phyloP scores from a whole-genome alignment of 495 filamentous ascomycete species.

The Neohortaea acidophila region DNA sequence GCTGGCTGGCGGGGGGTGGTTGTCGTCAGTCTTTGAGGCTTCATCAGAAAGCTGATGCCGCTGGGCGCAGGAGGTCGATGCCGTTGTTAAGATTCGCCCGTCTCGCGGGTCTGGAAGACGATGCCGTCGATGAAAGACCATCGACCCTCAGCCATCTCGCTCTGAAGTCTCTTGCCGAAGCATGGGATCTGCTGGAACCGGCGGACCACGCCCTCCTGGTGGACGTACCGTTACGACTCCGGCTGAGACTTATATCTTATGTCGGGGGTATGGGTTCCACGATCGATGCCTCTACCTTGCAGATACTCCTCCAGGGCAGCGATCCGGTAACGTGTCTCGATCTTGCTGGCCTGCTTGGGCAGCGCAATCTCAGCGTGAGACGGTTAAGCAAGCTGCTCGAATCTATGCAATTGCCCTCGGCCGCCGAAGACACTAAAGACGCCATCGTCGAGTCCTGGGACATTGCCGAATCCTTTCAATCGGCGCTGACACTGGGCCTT shows the following conservation, averaged over 20 bases:
- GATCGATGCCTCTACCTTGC: constrained; percentile 3
- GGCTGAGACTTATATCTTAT: constrained; percentile 13
- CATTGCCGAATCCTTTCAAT: not conserved
- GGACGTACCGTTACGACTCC: constrained; percentile 11
- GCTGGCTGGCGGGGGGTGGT: constrained; percentile 39
- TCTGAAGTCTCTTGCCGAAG: constrained; percentile 13
- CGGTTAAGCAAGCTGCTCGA: constrained; percentile 5
- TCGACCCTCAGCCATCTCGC: constrained; percentile 7
- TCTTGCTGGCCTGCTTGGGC: constrained; percentile 14
- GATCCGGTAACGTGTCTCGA: constrained; percentile 7
- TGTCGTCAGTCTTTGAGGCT: not conserved
- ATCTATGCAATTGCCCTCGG: not conserved
- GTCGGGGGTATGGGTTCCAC: constrained; percentile 7
- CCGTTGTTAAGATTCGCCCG: constrained; percentile 5
- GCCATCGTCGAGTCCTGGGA: constrained; percentile 13
- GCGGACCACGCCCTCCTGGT: constrained; percentile 12
- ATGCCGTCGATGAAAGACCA: not conserved
- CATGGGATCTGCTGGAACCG: constrained; percentile 13
- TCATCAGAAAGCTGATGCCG: constrained; percentile 4
- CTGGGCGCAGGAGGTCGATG: constrained; percentile 10
- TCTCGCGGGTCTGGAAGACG: not conserved
- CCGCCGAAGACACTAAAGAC: not conserved
- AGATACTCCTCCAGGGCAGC: constrained; percentile 6
- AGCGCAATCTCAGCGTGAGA: constrained; percentile 9
- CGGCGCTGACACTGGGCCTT: not conserved